Conservation (phyloP, 768 basidiomycete genomes). For the Hysterangium stoloniferum region DNA sequence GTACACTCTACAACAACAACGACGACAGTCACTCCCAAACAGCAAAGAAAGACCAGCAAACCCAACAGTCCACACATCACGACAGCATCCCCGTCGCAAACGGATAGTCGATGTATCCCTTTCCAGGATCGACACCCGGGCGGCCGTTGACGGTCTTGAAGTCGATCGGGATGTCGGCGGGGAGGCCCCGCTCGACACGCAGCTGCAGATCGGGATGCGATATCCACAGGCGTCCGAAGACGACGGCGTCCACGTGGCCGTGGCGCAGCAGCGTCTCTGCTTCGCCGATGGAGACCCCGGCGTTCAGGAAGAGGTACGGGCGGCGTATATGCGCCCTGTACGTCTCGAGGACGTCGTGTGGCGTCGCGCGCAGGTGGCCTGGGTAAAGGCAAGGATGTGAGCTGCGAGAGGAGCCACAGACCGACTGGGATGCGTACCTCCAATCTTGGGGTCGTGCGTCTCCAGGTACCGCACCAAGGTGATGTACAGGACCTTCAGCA, state of each 20-base stretch:
- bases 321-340: slow-evolving; percentile 31
- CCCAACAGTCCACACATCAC: too few relatives aligned
- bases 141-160: slow-evolving; percentile 4
- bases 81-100: neutral
- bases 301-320: slow-evolving; percentile 28
- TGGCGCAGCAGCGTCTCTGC: slow-evolving; percentile 29
- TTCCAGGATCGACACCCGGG: slow-evolving; percentile 5
- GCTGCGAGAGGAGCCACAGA: neutral
- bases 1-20: too few relatives aligned
- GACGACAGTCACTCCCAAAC: too few relatives aligned
- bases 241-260: slow-evolving; percentile 30
- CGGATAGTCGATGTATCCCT: slow-evolving; percentile 11
- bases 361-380: slow-evolving; percentile 30
- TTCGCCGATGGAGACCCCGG: slow-evolving; percentile 29
- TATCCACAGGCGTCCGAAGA: slow-evolving; percentile 32
- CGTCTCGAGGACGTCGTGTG: slow-evolving; percentile 33
- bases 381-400: neutral
- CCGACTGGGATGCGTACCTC: too few relatives aligned
- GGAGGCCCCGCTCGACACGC: slow-evolving; percentile 27
- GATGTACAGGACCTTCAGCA: slow-evolving; percentile 1
- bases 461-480: slow-evolving; percentile 4
- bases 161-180: slow-evolving; percentile 17
- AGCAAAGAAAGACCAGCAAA: too few relatives aligned
- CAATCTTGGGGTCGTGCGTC: neutral
- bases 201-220: slow-evolving; percentile 35